Conservation (phyloP, 805 yeast genomes). For the Cyberlindnera misumaiensis region DNA sequence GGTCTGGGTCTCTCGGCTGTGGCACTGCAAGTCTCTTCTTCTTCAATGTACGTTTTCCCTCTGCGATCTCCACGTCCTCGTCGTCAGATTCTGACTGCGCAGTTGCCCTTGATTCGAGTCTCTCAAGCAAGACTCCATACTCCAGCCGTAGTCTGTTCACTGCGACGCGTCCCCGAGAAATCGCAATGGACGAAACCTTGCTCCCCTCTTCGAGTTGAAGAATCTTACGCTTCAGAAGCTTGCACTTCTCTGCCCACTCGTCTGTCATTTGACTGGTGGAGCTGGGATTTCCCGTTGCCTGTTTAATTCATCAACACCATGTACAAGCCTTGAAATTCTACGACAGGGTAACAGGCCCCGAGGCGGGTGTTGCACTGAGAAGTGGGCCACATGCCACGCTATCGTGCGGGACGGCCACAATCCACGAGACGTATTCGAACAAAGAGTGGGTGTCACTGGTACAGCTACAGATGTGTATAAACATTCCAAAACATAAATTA, state of each 20-base stretch:
- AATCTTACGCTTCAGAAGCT: constrained; percentile 62
- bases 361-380: too few relatives aligned
- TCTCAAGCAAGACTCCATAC: constrained; percentile 71
- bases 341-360: too few relatives aligned
- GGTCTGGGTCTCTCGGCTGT: constrained; percentile 63
- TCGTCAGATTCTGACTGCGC: constrained; percentile 8
- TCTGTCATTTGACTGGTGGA: constrained; percentile 8
- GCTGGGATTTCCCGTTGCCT: too few relatives aligned
- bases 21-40: constrained; percentile 13
- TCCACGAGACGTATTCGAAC: too few relatives aligned
- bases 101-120: constrained; percentile 55
- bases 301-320: too few relatives aligned
- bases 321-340: too few relatives aligned
- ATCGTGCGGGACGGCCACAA: too few relatives aligned
- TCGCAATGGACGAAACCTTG: constrained; percentile 67
- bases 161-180: constrained; percentile 68
- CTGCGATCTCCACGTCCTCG: constrained; percentile 11
- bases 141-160: constrained; percentile 78
- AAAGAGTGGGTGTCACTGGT: too few relatives aligned
- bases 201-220: constrained; percentile 70
- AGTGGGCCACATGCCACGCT: too few relatives aligned
- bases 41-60: constrained; percentile 23
- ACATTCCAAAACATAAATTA: constrained; percentile 17
- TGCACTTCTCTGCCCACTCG: constrained; percentile 57
- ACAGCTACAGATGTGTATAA: not conserved